phyloP scores from a whole-genome alignment of 1,139 yeast genomes.

The Diutina rugosa region DNA sequence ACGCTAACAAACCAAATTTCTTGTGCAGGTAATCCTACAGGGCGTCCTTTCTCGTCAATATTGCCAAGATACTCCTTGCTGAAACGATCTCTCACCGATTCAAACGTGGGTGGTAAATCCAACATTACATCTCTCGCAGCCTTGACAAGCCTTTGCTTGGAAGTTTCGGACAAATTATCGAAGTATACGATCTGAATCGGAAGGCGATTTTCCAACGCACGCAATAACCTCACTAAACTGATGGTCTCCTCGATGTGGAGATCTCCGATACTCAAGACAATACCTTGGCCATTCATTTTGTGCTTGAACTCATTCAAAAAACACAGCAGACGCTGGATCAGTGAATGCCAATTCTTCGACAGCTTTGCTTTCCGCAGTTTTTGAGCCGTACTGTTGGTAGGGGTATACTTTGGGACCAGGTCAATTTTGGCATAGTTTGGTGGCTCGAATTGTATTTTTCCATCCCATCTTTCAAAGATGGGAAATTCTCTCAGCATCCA shows the following conservation, averaged over 20 bases:
- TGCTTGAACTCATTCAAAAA: constrained; percentile 18
- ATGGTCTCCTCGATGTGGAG: constrained; percentile 30
- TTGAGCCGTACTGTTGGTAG: background rate
- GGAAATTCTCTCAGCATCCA: background rate
- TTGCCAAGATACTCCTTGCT: constrained; percentile 4
- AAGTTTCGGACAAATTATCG: constrained; percentile 10
- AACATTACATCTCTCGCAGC: constrained; percentile 14
- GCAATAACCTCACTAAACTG: constrained; percentile 28
- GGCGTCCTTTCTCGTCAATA: background rate
- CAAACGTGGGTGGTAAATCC: constrained; percentile 9
- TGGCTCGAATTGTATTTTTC: background rate
- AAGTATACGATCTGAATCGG: constrained; percentile 45
- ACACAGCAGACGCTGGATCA: constrained; percentile 4
- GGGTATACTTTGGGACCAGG: background rate
- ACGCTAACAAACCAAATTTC: constrained; percentile 34
- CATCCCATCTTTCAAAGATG: background rate
- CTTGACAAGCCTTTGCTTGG: constrained; percentile 12
- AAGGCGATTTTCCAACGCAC: constrained; percentile 30
- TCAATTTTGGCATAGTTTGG: background rate
- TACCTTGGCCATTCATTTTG: constrained; percentile 31
- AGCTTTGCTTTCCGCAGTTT: background rate
- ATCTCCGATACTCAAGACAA: constrained; percentile 36
- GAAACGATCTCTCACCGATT: constrained; percentile 12
- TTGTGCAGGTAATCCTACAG: constrained; percentile 17
- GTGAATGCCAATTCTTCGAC: background rate